phyloP scores from a whole-genome alignment of 2,329 filamentous ascomycete genomes.

The Chalaropsis ovoidea region DNA sequence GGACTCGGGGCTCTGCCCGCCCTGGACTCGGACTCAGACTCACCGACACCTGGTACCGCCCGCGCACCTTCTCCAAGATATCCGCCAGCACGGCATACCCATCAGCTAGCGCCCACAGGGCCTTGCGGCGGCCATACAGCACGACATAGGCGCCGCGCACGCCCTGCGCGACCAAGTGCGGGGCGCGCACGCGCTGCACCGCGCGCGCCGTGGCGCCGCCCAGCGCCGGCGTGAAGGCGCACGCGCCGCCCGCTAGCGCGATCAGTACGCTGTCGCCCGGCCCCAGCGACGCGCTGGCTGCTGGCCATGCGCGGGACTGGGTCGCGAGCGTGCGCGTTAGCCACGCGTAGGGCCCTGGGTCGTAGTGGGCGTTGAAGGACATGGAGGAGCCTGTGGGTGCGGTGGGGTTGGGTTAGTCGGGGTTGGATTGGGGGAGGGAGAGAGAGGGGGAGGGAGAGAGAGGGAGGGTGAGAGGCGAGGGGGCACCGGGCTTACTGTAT shows the following conservation, averaged over 20 bases:
- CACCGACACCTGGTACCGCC: constrained; percentile 20
- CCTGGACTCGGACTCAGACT: no score
- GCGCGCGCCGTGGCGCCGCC: constrained; percentile 8
- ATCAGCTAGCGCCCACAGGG: constrained; percentile 12
- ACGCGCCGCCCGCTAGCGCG: not conserved
- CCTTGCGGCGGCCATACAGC: constrained; percentile 14
- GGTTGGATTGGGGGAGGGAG: not conserved
- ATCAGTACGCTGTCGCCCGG: constrained; percentile 15
- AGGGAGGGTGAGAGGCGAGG: not conserved
- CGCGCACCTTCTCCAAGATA: constrained; percentile 17
- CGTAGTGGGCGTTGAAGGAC: constrained; percentile 22
- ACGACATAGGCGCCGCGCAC: constrained; percentile 16
- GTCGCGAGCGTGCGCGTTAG: constrained; percentile 16
- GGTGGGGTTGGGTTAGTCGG: not conserved
- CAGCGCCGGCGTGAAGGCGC: constrained; percentile 10
- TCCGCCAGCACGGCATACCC: constrained; percentile 16
- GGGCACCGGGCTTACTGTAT: constrained; percentile 15
- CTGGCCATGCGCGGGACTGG: constrained; percentile 15
- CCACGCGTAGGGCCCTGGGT: constrained; percentile 20
- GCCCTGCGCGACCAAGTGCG: constrained; percentile 16
- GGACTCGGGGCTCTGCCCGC: no score
- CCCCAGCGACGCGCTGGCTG: constrained; percentile 17
- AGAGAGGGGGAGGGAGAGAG: not conserved
- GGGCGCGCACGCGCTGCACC: constrained; percentile 6
- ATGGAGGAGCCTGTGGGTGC: constrained; percentile 19